A percentile compares a stretch with the other conserved stretches of the same genome.
These are phyloP conservation scores for Paecilomyces niveus DNA, from an alignment of 2,329 filamentous ascomycete species.

Conservation along the genomic window DNA sequence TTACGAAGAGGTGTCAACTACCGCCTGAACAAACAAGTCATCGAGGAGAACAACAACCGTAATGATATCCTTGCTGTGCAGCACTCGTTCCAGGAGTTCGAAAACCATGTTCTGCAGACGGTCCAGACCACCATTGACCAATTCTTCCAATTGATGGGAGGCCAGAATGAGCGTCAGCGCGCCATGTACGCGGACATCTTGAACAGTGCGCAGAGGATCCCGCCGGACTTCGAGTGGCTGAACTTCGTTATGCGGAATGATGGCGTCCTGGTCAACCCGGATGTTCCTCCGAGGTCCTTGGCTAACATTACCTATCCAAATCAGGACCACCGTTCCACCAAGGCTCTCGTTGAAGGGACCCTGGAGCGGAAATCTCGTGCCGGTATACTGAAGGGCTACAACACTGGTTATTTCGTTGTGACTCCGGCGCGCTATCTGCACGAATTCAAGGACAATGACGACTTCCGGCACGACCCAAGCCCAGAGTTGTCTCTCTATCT, in stretches of 20 bases:
- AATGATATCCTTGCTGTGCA: slow-evolving; percentile 91
- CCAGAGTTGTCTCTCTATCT: slow-evolving; percentile 89
- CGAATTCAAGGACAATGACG: slow-evolving; percentile 91
- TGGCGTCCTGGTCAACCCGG: slow-evolving; percentile 69
- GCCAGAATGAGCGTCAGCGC: slow-evolving; percentile 74
- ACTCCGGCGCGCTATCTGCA: slow-evolving; percentile 84
- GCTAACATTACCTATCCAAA: slow-evolving; percentile 78
- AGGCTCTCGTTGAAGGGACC: slow-evolving; percentile 76
- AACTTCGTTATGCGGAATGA: slow-evolving; percentile 68
- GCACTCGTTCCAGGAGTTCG: slow-evolving; percentile 79
- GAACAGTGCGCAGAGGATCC: slow-evolving; percentile 65
- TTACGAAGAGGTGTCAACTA: slow-evolving; percentile 73
- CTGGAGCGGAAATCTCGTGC: slow-evolving; percentile 88
- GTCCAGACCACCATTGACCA: slow-evolving; percentile 75
- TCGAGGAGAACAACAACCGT: slow-evolving; percentile 92
- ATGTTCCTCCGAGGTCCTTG: slow-evolving; percentile 64
- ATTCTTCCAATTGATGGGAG: slow-evolving; percentile 72
- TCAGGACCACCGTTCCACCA: slow-evolving; percentile 72
- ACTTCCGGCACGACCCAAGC: slow-evolving; percentile 48
- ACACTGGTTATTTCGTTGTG: slow-evolving; percentile 80
- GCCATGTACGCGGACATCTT: slow-evolving; percentile 80
- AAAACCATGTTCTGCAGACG: slow-evolving; percentile 74
- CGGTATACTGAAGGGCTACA: slow-evolving; percentile 65
- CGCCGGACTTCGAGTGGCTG: slow-evolving; percentile 84
- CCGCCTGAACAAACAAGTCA: slow-evolving; percentile 80